Percentiles rank a stretch among this genome's conserved stretches.
phyloP scores from a whole-genome alignment of 208 protist species.

The Wallacemonas sp. region DNA sequence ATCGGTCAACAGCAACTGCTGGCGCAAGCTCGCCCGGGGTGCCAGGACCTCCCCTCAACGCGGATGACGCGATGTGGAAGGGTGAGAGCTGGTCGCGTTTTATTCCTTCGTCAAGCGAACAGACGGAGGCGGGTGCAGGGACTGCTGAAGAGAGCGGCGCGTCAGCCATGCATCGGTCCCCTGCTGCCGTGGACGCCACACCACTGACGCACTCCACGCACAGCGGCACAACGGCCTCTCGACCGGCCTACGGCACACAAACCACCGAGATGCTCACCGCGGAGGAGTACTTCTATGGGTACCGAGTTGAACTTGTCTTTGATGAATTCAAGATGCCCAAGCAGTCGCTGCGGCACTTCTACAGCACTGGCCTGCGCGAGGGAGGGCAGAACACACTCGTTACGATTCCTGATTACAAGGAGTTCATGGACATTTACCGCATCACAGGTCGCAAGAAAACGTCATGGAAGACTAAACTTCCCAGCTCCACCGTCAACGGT shows the following conservation, averaged over 20 bases:
- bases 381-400: slow-evolving; percentile 40
- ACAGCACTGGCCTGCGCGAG: slow-evolving; percentile 36
- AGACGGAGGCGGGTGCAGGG: not conserved
- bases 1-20: not conserved
- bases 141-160: too few species aligned
- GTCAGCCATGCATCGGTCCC: too few species aligned
- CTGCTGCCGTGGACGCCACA: not conserved
- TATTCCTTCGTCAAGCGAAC: slow-evolving; percentile 2
- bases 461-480: slow-evolving; percentile 14
- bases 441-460: slow-evolving; percentile 29
- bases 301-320: slow-evolving; percentile 54
- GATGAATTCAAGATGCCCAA: slow-evolving; percentile 62
- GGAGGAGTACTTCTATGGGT: slow-evolving; percentile 32
- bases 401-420: slow-evolving; percentile 76
- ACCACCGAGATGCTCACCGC: slow-evolving; percentile 11
- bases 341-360: slow-evolving; percentile 62
- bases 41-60: not conserved
- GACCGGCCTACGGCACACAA: not conserved
- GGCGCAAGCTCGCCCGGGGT: not conserved
- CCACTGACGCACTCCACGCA: not conserved
- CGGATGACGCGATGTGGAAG: slow-evolving; percentile 19
- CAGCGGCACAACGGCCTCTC: not conserved
- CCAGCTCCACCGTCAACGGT: not conserved
- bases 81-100: slow-evolving; percentile 25
- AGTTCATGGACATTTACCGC: slow-evolving; percentile 91